Conservation (phyloP, 108 stramenopile species). For the Chaetoceros muelleri region DNA sequence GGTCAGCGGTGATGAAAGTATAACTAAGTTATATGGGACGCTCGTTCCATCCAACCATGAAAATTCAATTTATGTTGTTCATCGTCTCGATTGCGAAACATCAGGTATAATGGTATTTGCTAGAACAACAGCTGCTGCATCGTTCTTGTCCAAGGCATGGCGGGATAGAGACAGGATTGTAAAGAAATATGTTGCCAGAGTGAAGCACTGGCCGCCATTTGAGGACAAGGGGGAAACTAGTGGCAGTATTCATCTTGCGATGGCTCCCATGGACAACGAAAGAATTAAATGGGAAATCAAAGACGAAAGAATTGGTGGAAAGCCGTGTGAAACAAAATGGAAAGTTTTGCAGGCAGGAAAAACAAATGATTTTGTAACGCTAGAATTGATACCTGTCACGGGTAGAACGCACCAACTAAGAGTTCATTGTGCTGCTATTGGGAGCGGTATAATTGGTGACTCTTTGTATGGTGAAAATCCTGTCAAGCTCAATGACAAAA, state of each 20-base stretch:
- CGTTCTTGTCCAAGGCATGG: conserved; percentile 42
- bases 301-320: conserved; percentile 22
- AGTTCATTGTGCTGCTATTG: conserved; percentile 55
- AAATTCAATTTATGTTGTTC: conserved; percentile 33
- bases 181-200: conserved; percentile 49
- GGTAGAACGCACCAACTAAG: conserved; percentile 85
- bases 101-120: conserved; percentile 71
- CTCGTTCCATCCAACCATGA: background rate
- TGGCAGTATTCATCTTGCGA: conserved; percentile 35
- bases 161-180: conserved; percentile 33
- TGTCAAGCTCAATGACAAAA: conserved; percentile 15
- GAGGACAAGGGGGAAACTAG: conserved; percentile 14
- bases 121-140: conserved; percentile 35
- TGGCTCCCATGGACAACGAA: conserved; percentile 35
- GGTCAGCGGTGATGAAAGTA: conserved; percentile 12
- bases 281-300: conserved; percentile 52
- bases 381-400: conserved; percentile 32
- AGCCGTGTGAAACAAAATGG: conserved; percentile 41
- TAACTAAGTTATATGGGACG: conserved; percentile 7
- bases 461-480: conserved; percentile 44
- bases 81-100: conserved; percentile 72
- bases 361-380: background rate
- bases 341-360: conserved; percentile 8
- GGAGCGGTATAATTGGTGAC: conserved; percentile 53
- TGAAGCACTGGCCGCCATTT: conserved; percentile 40